A percentile compares a stretch with the other conserved stretches of the same genome.
These are phyloP conservation scores for Glycine soja DNA, from an alignment of 306 rosid species.

Conservation along the genomic window DNA sequence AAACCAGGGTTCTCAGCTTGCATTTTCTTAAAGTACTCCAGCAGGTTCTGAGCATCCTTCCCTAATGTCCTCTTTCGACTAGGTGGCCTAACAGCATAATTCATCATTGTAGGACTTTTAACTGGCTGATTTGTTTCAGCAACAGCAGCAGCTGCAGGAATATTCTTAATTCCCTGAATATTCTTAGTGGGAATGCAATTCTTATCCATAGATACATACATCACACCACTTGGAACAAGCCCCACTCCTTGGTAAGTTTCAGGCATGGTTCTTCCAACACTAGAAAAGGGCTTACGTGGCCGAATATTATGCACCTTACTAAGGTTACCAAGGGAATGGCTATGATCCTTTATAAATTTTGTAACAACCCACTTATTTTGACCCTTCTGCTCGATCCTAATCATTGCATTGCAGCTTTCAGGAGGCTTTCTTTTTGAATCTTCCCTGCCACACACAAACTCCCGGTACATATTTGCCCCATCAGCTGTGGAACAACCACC, in stretches of 20 bases:
- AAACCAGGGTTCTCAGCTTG: conserved; percentile 95
- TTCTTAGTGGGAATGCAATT: conserved; percentile 58
- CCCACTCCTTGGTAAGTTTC: conserved; percentile 81
- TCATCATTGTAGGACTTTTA: conserved; percentile 55
- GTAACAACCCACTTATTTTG: conserved; percentile 85
- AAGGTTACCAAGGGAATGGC: conserved; percentile 66
- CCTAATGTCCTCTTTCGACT: conserved; percentile 73
- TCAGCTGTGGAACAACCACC: conserved; percentile 61
- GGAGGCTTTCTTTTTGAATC: conserved; percentile 70
- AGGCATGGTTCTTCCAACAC: conserved; percentile 73
- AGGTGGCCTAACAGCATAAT: conserved; percentile 57
- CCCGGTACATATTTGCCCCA: conserved; percentile 61
- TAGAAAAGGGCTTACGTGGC: conserved; percentile 88
- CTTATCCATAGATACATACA: conserved; percentile 84
- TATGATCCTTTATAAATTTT: conserved; percentile 86
- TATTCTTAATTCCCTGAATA: conserved; percentile 57
- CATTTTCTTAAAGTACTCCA: conserved; percentile 94
- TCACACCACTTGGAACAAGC: conserved; percentile 90
- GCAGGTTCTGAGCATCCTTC: conserved; percentile 85
- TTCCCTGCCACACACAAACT: conserved; percentile 79
- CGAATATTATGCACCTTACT: conserved; percentile 66
- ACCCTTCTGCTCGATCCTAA: conserved; percentile 73
- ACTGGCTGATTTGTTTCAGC: conserved; percentile 56
- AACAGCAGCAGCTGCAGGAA: conserved; percentile 37
- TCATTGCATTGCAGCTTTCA: conserved; percentile 80